Evolutionary conservation across 1,284 basidiomycete species (phyloP), one percentile per base, ranked within the genome.

Genomic region (Neolentinus lepideus): DNA sequence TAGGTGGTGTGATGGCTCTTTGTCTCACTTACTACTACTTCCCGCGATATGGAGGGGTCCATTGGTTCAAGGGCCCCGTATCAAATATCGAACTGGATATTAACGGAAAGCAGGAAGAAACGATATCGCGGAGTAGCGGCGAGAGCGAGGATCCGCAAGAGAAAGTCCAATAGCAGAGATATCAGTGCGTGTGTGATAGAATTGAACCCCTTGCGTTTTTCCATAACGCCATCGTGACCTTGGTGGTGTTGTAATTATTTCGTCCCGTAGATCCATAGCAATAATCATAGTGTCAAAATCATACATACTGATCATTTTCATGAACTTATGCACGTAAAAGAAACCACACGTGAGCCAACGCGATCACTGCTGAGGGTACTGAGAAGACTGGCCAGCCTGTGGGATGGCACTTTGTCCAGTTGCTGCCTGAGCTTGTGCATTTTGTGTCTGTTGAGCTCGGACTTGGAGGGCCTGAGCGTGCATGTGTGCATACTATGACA

Each of bases 1-100:
- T 82, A 3, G 79, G 76, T n/a, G 82, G 83, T 6, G 75, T 80
- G 10, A 66, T 88, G 52, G 45, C 72, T 1, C 69, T 85, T 19
- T 82, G 82, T 3, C 59, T 86, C 24, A 50, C 75, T 1, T 87
- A 81, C 74, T 89, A 83, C 63, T 86, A 83, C 65, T 74, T 81
- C 59, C 87, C 87, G 1, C 71, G 75, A 33, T 86, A 86, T 52
- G 85, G 86, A 2, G 85, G 85, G 1, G 73, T 78, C 24, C 69
- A 84, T 61, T 88, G 85, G 86, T 88, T 88, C 64, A 77, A 68
- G 4, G 84, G 84, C 1, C 84, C 85, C 0, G 66, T 83, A 2
- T 56, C 67, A 1, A 80, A 73, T 38, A 59, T 80, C 35, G 67
- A 61, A 6, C 6, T 6, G n/a, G 16, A 43, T 43, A 6, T 16